Evolutionary conservation across 1,139 yeast genomes (phyloP).

Genomic region (Nakaseomyces nivariensis): DNA sequence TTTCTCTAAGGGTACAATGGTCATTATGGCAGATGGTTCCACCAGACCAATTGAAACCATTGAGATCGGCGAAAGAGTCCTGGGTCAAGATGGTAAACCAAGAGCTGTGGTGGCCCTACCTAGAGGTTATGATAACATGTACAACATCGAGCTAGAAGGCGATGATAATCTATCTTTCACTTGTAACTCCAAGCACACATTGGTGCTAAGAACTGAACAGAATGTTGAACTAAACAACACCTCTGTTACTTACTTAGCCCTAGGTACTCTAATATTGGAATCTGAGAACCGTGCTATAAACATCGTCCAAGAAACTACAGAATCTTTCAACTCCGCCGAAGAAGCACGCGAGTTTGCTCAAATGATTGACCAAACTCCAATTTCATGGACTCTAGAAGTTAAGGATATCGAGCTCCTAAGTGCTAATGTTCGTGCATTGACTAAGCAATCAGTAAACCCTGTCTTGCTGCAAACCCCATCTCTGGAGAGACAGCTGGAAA

Average conservation of each 20-base stretch:
- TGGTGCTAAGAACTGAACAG: slow-evolving; percentile 29
- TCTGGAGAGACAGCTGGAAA: slow-evolving; percentile 11
- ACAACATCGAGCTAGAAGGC: slow-evolving; percentile 20
- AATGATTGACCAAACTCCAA: slow-evolving; percentile 11
- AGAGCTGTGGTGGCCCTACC: slow-evolving; percentile 36
- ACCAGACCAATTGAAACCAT: slow-evolving; percentile 31
- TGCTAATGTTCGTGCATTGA: slow-evolving; percentile 19
- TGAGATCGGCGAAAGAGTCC: slow-evolving; percentile 33
- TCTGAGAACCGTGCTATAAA: slow-evolving; percentile 11
- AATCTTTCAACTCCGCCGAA: slow-evolving; percentile 9
- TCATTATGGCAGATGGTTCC: slow-evolving; percentile 36
- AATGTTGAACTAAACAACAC: slow-evolving; percentile 12
- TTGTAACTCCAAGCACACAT: slow-evolving; percentile 31
- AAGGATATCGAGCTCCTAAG: slow-evolving; percentile 24
- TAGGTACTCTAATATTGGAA: slow-evolving; percentile 6
- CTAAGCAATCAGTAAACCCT: slow-evolving; percentile 32
- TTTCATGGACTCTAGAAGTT: slow-evolving; percentile 34
- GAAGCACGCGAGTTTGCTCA: slow-evolving; percentile 21
- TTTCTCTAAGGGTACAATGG: slow-evolving; percentile 33
- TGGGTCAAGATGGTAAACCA: slow-evolving; percentile 37
- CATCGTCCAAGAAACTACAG: slow-evolving; percentile 11
- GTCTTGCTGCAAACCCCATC: slow-evolving; percentile 27
- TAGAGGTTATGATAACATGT: slow-evolving; percentile 36
- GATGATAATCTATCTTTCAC: slow-evolving; percentile 13
- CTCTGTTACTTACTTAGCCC: slow-evolving; percentile 22